Percentiles rank a stretch among this genome's conserved stretches.
Conservation (phyloP, 2,329 filamentous ascomycete genomes). For the Diaporthe humulicola region DNA sequence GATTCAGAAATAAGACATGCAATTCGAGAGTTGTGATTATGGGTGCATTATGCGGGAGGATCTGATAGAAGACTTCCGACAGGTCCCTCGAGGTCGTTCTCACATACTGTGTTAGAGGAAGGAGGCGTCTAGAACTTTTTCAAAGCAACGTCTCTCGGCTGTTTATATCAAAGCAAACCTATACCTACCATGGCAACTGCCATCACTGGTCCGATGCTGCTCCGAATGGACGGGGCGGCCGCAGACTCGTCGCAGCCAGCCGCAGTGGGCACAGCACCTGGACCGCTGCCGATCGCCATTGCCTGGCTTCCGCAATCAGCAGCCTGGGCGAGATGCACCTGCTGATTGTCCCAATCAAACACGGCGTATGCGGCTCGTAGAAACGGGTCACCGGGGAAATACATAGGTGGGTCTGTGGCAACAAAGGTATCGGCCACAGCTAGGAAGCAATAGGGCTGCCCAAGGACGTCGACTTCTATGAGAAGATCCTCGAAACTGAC, state of each 20-base stretch:
- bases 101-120: no score
- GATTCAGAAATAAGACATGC: not conserved
- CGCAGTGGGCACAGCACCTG: slow-evolving; percentile 16
- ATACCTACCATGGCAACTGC: not conserved
- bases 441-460: not conserved
- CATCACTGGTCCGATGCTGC: not conserved
- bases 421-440: not conserved
- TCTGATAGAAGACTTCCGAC: no score
- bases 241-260: slow-evolving; percentile 27
- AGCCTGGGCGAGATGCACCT: slow-evolving; percentile 31
- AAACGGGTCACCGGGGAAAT: slow-evolving; percentile 12
- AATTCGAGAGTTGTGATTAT: not conserved
- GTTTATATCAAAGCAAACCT: not conserved
- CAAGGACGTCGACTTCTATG: not conserved
- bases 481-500: slow-evolving; percentile 39
- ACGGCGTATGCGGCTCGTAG: slow-evolving; percentile 31
- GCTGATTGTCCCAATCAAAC: slow-evolving; percentile 36
- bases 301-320: slow-evolving; percentile 28
- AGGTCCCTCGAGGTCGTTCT: not conserved
- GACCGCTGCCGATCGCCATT: slow-evolving; percentile 16
- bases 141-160: not conserved
- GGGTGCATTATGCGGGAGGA: not conserved
- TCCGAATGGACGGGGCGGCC: not conserved
- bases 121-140: not conserved
- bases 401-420: slow-evolving; percentile 12